Percentiles rank a stretch among this genome's conserved stretches.
Conservation (phyloP, 2,329 filamentous ascomycete genomes). For the Neobulgaria alba region DNA sequence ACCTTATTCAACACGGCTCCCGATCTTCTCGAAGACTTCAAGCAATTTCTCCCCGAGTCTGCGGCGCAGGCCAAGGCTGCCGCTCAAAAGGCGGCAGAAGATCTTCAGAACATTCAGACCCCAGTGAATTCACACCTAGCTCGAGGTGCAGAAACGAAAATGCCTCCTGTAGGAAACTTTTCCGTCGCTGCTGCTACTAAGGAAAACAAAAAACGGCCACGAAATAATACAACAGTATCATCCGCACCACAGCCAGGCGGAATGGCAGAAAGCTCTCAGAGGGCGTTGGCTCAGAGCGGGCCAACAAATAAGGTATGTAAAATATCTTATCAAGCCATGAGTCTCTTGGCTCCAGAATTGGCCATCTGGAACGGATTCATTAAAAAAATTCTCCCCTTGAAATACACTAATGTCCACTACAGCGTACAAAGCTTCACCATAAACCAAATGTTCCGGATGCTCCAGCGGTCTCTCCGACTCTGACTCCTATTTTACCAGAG, state of each 20-base stretch:
- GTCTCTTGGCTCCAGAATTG: too few relatives aligned
- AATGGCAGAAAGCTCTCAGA: constrained; percentile 20
- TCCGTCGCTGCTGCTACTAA: constrained; percentile 73
- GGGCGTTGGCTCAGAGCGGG: constrained; percentile 24
- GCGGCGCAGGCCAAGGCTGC: constrained; percentile 58
- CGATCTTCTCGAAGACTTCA: constrained; percentile 94
- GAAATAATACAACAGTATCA: constrained; percentile 35
- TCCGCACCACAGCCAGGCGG: constrained; percentile 23
- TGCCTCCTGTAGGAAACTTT: constrained; percentile 94
- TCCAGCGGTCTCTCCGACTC: constrained; percentile 60
- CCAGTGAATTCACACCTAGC: constrained; percentile 41
- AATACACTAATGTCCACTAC: constrained; percentile 5
- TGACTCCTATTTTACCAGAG: constrained; percentile 82
- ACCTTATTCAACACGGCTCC: constrained; percentile 87
- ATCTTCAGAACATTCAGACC: constrained; percentile 47
- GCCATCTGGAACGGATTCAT: too few relatives aligned
- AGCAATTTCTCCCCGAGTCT: constrained; percentile 94
- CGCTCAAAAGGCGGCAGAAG: constrained; percentile 56
- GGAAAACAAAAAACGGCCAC: constrained; percentile 76
- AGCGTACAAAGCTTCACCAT: constrained; percentile 64
- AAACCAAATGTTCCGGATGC: constrained; percentile 30
- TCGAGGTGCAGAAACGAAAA: constrained; percentile 51
- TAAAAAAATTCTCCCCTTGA: neutral
- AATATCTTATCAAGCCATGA: too few relatives aligned
- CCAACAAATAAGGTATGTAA: constrained; percentile 43